phyloP scores from a whole-genome alignment of 192 early-diverging fungal species.

The Entomortierella lignicola region DNA sequence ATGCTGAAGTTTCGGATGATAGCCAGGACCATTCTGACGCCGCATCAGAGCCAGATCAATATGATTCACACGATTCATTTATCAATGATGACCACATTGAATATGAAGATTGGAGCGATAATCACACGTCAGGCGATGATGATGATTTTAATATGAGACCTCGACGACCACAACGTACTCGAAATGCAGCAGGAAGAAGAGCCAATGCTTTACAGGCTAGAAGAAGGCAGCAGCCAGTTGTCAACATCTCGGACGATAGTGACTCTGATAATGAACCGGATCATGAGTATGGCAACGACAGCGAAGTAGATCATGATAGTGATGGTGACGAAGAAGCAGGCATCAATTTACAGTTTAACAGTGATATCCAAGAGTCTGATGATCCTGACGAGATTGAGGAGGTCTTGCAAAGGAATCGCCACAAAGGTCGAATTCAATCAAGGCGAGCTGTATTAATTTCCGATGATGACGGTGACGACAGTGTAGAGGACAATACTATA shows the following conservation, averaged over 20 bases:
- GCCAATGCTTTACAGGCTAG: background rate
- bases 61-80: constrained; percentile 49
- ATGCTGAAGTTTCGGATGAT: constrained; percentile 26
- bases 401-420: background rate
- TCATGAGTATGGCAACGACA: no score
- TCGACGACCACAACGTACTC: no score
- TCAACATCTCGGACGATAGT: constrained; percentile 2
- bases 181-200: no score
- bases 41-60: constrained; percentile 35
- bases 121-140: background rate
- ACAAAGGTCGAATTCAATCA: background rate
- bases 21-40: constrained; percentile 30
- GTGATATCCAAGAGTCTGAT: background rate
- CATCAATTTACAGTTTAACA: background rate
- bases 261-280: background rate
- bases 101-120: background rate
- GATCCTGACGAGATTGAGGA: background rate
- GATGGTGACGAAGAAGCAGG: background rate
- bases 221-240: background rate
- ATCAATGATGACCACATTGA: constrained; percentile 11
- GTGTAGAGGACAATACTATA: background rate
- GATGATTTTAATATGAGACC: background rate
- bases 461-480: constrained; percentile 6
- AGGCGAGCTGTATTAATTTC: constrained; percentile 6
- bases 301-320: background rate